phyloP scores from a whole-genome alignment of 2,329 filamentous ascomycete species.

The Atkinsonella texensis region DNA sequence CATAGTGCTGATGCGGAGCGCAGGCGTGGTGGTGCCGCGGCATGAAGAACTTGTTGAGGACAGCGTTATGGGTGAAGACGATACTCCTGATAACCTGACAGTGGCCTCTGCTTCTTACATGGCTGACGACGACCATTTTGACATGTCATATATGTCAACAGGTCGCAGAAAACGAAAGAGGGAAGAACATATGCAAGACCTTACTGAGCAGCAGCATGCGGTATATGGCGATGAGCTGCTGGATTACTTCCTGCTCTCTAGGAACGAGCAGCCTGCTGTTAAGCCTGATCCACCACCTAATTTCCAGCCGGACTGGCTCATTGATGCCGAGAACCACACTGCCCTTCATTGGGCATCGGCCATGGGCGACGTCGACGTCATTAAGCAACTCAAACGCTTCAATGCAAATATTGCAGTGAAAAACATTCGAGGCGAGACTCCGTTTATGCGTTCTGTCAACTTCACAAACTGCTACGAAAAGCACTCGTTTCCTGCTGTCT shows the following conservation, averaged over 20 bases:
- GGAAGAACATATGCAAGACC: constrained; percentile 47
- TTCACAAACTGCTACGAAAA: constrained; percentile 98
- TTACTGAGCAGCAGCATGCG: constrained; percentile 72
- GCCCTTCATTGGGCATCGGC: constrained; percentile 94
- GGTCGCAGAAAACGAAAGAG: constrained; percentile 67
- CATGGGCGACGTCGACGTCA: constrained; percentile 91
- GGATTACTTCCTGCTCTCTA: constrained; percentile 87
- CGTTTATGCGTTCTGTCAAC: constrained; percentile 84
- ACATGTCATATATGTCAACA: constrained; percentile 52
- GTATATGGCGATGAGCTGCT: constrained; percentile 87
- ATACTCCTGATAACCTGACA: constrained; percentile 72
- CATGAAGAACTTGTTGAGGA: constrained; percentile 54
- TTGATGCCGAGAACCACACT: constrained; percentile 85
- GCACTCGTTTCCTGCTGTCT: constrained; percentile 73
- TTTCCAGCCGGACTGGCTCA: constrained; percentile 83
- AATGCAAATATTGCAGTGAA: constrained; percentile 62
- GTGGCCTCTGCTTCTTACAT: constrained; percentile 76
- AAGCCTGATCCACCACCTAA: constrained; percentile 70
- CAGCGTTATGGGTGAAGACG: constrained; percentile 56
- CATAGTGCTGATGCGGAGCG: constrained; percentile 1
- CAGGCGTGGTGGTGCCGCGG: constrained; percentile 12
- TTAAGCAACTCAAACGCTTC: constrained; percentile 74
- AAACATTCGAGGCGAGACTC: constrained; percentile 70
- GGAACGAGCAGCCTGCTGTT: constrained; percentile 61
- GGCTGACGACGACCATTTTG: constrained; percentile 68